Conservation (phyloP, 257 asterid genomes). For the Solanum tarijense region DNA sequence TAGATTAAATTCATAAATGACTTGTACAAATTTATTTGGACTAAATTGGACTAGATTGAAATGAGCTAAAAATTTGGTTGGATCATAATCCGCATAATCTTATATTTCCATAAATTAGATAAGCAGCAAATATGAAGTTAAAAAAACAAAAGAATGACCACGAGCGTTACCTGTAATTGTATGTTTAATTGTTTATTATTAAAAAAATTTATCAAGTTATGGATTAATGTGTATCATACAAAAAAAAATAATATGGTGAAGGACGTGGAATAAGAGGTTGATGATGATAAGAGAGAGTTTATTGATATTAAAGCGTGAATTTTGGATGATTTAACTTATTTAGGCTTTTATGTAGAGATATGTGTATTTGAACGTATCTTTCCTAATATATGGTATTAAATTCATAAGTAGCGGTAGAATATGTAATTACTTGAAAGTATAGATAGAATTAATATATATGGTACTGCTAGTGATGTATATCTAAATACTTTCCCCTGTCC, state of each 20-base stretch:
- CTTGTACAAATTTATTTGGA: not conserved
- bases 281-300: too few species aligned
- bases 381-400: too few species aligned
- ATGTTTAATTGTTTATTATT: not conserved
- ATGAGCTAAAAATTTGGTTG: not conserved
- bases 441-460: not conserved
- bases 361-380: not conserved
- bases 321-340: not conserved
- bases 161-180: not conserved
- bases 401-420: too few species aligned
- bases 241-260: not conserved
- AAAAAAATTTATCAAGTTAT: not conserved
- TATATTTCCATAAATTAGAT: too few species aligned
- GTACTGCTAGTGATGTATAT: not conserved
- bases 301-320: not conserved
- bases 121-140: not conserved
- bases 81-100: too few species aligned
- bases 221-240: not conserved
- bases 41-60: too few species aligned
- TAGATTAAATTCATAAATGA: too few species aligned
- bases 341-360: not conserved
- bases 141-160: too few species aligned
- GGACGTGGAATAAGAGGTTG: not conserved
- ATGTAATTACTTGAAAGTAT: not conserved
- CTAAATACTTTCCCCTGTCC: too few species aligned